Evolutionary conservation across 352 stramenopile genomes (phyloP).

Genomic region (Globisporangium uncinulatum): DNA sequence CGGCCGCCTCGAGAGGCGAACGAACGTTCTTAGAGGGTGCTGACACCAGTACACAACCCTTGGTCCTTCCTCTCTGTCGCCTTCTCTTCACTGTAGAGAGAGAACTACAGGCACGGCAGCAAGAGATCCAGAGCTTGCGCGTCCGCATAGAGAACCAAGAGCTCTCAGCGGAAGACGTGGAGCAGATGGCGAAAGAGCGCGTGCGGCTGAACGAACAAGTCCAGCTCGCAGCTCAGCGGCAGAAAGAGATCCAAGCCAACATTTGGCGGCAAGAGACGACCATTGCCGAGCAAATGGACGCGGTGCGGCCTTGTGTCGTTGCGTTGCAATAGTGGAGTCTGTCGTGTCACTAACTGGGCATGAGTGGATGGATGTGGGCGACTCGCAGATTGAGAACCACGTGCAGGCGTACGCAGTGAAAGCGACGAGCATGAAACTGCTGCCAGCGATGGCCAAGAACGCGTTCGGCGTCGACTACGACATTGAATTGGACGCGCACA

Average conservation of each 20-base stretch:
- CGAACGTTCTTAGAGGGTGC: not conserved
- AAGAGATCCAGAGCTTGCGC: slow-evolving; percentile 57
- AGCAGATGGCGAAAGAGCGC: slow-evolving; percentile 66
- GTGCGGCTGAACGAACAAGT: slow-evolving; percentile 69
- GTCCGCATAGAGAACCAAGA: slow-evolving; percentile 77
- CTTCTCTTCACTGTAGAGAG: slow-evolving; percentile 25
- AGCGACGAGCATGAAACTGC: slow-evolving; percentile 79
- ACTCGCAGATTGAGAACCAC: slow-evolving; percentile 39
- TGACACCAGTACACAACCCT: not conserved
- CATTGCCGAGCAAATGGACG: slow-evolving; percentile 58
- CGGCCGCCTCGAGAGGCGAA: too few species aligned
- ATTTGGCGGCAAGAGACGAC: slow-evolving; percentile 66
- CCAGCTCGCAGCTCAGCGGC: slow-evolving; percentile 51
- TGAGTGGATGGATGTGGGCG: not conserved
- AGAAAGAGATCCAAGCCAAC: slow-evolving; percentile 49
- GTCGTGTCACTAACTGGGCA: too few species aligned
- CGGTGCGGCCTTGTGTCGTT: slow-evolving; percentile 26
- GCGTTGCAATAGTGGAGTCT: too few species aligned
- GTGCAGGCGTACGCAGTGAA: slow-evolving; percentile 81
- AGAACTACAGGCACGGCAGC: slow-evolving; percentile 34
- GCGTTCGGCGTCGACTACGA: slow-evolving; percentile 65
- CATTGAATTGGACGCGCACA: slow-evolving; percentile 59
- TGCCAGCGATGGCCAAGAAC: slow-evolving; percentile 84
- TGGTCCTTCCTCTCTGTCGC: slow-evolving; percentile 1
- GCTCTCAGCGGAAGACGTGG: slow-evolving; percentile 67